Conservation (phyloP, 129 eudicot species). For the Dittrichia graveolens region DNA sequence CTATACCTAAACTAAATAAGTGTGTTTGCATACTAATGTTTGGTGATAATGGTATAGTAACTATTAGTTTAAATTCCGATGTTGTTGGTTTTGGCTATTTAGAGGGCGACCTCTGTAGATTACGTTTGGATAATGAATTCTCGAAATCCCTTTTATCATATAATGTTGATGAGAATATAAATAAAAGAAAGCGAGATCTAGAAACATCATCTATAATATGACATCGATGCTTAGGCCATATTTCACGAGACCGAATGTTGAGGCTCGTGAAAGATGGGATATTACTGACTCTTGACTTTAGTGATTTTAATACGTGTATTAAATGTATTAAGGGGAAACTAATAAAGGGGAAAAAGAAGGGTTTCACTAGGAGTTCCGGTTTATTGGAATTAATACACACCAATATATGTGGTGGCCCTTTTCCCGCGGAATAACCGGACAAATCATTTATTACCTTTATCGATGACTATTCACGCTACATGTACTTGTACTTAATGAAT, state of each 20-base stretch:
- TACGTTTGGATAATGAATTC: neutral
- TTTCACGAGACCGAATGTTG: neutral
- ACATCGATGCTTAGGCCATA: neutral
- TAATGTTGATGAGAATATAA: neutral
- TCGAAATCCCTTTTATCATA: neutral
- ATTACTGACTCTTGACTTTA: neutral
- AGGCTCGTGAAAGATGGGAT: neutral
- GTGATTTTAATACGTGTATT: neutral
- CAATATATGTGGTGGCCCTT: neutral
- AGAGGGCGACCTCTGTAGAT: neutral
- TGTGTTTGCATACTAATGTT: no score
- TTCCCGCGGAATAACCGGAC: neutral
- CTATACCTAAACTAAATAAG: neutral
- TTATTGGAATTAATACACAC: neutral
- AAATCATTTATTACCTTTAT: neutral
- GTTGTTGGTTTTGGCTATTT: neutral
- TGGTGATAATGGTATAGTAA: neutral
- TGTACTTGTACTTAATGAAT: neutral
- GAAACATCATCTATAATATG: neutral
- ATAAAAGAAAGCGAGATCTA: neutral
- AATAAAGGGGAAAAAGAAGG: neutral
- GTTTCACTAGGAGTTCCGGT: neutral
- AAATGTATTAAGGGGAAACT: conserved; percentile 1
- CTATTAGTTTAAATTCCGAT: neutral
- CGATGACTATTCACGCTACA: neutral